These are phyloP conservation scores for Areca catechu DNA, from an alignment of 176 grass and related monocot genomes.

Conservation along the genomic window DNA sequence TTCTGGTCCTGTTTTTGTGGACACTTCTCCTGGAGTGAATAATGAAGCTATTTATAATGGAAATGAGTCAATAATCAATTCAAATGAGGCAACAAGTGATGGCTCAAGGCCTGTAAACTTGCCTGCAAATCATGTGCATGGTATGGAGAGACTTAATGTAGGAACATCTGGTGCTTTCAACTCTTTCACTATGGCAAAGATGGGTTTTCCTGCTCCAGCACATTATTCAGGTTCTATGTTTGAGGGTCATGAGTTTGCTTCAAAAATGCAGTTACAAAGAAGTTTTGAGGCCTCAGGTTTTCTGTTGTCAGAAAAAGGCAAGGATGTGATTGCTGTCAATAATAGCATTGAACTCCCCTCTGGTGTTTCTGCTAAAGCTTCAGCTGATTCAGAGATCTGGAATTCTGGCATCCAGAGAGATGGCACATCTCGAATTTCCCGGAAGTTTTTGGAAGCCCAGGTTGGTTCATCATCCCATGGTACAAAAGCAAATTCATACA, in stretches of 20 bases:
- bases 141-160: conserved; percentile 54
- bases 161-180: conserved; percentile 47
- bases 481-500: no score
- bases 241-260: conserved; percentile 34
- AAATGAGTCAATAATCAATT: conserved; percentile 15
- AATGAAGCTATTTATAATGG: conserved; percentile 38
- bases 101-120: conserved; percentile 19
- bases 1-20: conserved; percentile 38
- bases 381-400: conserved; percentile 3
- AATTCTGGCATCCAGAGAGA: conserved; percentile 7
- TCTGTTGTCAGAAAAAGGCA: conserved; percentile 67
- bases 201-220: conserved; percentile 35
- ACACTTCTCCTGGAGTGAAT: conserved; percentile 45
- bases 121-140: conserved; percentile 15
- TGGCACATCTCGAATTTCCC: conserved; percentile 1
- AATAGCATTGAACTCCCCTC: conserved; percentile 48
- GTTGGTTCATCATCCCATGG: neutral
- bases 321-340: conserved; percentile 52
- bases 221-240: conserved; percentile 45
- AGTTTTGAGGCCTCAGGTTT: conserved; percentile 34
- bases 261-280: conserved; percentile 29
- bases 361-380: conserved; percentile 31
- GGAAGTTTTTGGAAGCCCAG: conserved; percentile 1
- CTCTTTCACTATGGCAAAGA: conserved; percentile 35
- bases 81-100: conserved; percentile 3